Percentiles rank a stretch among this genome's conserved stretches.
phyloP scores from a whole-genome alignment of 768 basidiomycete genomes.

The Tricholoma sp. region DNA sequence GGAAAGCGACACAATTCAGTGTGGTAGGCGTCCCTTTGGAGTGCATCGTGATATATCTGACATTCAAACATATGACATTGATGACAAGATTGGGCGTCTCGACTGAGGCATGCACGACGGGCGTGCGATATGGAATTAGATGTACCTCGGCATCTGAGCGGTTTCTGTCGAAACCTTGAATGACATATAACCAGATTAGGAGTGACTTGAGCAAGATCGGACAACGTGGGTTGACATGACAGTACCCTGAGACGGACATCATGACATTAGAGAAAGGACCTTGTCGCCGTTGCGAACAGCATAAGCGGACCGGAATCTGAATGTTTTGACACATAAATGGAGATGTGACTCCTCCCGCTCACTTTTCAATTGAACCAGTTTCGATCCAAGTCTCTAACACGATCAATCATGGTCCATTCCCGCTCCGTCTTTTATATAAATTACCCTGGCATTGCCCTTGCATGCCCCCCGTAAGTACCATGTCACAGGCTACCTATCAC shows the following conservation, averaged over 20 bases:
- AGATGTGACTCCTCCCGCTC: constrained; percentile 13
- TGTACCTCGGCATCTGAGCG: constrained; percentile 29
- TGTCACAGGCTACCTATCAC: constrained; percentile 34
- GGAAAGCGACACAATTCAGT: neutral
- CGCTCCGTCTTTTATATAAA: constrained; percentile 24
- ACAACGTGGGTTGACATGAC: constrained; percentile 14
- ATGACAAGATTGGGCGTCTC: constrained; percentile 27
- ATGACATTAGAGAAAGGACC: neutral
- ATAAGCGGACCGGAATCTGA: constrained; percentile 13
- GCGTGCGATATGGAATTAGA: constrained; percentile 12
- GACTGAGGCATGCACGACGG: too few species aligned
- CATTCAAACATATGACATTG: neutral
- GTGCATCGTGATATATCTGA: neutral
- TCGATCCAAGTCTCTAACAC: constrained; percentile 22
- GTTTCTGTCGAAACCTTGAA: constrained; percentile 31
- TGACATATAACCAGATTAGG: constrained; percentile 6
- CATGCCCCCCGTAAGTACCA: constrained; percentile 17
- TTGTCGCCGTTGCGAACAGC: constrained; percentile 19
- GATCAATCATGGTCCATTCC: constrained; percentile 23
- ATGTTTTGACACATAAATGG: constrained; percentile 9
- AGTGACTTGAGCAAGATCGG: constrained; percentile 12
- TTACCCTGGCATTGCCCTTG: constrained; percentile 9
- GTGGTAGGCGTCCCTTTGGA: neutral
- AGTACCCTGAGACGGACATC: constrained; percentile 21
- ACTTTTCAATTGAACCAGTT: constrained; percentile 26